These are phyloP conservation scores for Kurtzmaniella quercitrusa DNA, from an alignment of 1,139 yeast species.

Conservation along the genomic window DNA sequence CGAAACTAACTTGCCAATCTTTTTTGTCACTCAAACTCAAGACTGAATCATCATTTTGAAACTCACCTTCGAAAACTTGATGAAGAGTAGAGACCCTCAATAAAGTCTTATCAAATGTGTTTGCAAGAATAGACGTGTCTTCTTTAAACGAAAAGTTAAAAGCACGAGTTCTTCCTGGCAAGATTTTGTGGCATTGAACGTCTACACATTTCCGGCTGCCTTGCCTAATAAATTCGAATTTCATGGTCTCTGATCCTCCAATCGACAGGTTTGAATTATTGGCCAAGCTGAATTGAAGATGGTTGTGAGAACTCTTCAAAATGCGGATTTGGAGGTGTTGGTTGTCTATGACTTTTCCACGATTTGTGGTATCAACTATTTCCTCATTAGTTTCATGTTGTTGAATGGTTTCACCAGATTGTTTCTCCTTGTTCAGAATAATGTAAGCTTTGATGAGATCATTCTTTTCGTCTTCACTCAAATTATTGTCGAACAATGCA, in stretches of 20 bases:
- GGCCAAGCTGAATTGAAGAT: conserved; percentile 21
- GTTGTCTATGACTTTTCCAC: neutral
- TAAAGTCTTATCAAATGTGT: conserved; percentile 9
- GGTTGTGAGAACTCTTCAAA: neutral
- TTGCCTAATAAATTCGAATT: conserved; percentile 20
- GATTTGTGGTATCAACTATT: no score
- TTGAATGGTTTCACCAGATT: neutral
- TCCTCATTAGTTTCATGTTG: no score
- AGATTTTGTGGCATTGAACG: conserved; percentile 25
- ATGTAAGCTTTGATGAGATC: neutral
- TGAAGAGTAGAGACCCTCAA: conserved; percentile 18
- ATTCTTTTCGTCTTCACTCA: neutral
- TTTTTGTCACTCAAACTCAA: neutral
- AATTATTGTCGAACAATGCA: neutral
- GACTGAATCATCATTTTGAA: conserved; percentile 9
- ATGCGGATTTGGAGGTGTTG: neutral
- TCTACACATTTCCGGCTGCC: conserved; percentile 15
- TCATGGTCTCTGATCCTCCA: conserved; percentile 26
- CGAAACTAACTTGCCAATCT: neutral
- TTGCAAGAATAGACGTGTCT: conserved; percentile 9
- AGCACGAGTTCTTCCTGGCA: conserved; percentile 26
- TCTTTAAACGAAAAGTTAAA: conserved; percentile 21
- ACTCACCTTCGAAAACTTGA: conserved; percentile 24
- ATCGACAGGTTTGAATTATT: conserved; percentile 23
- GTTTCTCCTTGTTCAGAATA: neutral